Evolutionary conservation across 179 eudicot species (phyloP), one percentile per base, ranked within the genome.

Genomic region (Carnegiea gigantea): DNA sequence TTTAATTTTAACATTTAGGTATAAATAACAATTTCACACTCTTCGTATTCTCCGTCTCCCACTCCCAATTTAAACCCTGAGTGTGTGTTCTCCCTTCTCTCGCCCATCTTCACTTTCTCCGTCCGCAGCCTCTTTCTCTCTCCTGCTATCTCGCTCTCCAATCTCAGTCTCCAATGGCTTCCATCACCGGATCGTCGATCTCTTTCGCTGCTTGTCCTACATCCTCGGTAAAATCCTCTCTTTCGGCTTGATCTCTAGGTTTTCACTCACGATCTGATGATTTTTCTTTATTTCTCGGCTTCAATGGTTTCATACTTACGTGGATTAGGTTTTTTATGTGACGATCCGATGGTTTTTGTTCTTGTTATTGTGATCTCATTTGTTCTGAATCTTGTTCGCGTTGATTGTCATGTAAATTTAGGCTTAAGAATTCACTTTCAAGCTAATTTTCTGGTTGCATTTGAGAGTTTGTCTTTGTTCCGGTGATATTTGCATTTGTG

Each of bases 11-110:
- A 17, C 20, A 30, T n/a, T 40, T 40, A 40, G 44, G 44, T 40
- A 36, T 15, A 36, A 72, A 18, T 40, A 36, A 26, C 28, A 57
- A 57, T 23, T 24, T 71, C 84, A 82, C 86, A 46, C 77, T 83
- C 87, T 82, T 87, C 83, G 86, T 81, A 84, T 76, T 80, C 83
- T 83, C 86, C 89, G 87, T 83, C 86, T 82, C 73, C 62, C 43
- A 38, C 82, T 76, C 59, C 82, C 79, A 78, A 70, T 75, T 82
- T 76, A 82, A 85, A 70, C 84, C 84, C 76, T 24, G 38, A 40
- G 53, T 21, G 46, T 30, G 33, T 26, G 17, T 13, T 17, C 54
- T 26, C 64, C 15, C 82, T 10, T 70, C 18, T 28, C 6, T 67
- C 36, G 40, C 40, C 72, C 72, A 4, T 17, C 77, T 54, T 70